Evolutionary conservation across 2,329 filamentous ascomycete genomes (phyloP).

Genomic region (Fusarium mundagurra): DNA sequence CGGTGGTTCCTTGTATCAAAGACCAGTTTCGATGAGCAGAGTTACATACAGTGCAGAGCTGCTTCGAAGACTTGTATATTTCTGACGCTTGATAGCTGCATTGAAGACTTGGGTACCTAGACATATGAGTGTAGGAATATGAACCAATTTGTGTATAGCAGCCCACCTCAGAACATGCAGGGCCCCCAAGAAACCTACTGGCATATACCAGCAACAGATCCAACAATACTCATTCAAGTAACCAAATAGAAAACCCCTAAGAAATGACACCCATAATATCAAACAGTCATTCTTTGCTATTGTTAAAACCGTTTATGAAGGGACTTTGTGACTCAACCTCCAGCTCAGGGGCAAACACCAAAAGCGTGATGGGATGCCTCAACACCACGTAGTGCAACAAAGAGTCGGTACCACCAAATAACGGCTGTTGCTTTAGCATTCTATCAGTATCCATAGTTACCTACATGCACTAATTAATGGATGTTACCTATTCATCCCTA

Average conservation of each 20-base stretch:
- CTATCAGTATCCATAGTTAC: not conserved
- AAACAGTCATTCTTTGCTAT: not conserved
- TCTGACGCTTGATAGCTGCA: not conserved
- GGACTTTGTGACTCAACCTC: not conserved
- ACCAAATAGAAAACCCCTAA: not conserved
- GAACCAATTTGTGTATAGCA: not conserved
- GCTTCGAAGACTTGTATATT: not conserved
- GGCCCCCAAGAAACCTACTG: not conserved
- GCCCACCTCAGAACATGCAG: not conserved
- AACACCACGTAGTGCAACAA: constrained; percentile 31
- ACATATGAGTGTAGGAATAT: not conserved
- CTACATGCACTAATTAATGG: not conserved
- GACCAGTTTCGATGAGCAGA: too few relatives aligned
- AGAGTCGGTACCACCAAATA: constrained; percentile 20
- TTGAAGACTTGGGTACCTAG: not conserved
- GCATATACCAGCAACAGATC: not conserved
- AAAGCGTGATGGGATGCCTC: constrained; percentile 14
- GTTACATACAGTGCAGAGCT: not conserved
- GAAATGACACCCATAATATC: not conserved
- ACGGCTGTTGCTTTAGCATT: constrained; percentile 19
- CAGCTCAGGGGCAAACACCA: constrained; percentile 27
- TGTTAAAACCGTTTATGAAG: not conserved
- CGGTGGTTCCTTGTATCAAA: not conserved
- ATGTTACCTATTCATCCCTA: constrained; percentile 2
- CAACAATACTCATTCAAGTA: too few relatives aligned